Conservation (phyloP, 352 stramenopile species). For the Lagenidium giganteum region DNA sequence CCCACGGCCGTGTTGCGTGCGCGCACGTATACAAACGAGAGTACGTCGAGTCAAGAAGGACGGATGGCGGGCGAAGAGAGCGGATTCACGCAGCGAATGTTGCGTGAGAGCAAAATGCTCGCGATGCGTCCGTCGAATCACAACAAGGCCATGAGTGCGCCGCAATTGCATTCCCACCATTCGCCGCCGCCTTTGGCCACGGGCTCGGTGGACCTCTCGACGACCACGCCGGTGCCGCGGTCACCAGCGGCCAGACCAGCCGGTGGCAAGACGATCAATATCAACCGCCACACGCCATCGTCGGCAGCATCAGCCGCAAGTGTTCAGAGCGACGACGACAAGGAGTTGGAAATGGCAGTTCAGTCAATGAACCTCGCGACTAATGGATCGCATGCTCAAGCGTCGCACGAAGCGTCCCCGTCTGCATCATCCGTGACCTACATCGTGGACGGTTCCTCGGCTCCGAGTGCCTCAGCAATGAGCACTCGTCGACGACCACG, state of each 20-base stretch:
- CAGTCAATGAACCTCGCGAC: no score
- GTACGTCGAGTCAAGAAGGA: background rate
- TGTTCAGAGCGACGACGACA: no score
- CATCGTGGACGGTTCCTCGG: no score
- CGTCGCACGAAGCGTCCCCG: no score
- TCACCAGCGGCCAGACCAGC: slow-evolving; percentile 11
- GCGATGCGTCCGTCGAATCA: slow-evolving; percentile 31
- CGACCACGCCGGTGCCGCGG: background rate
- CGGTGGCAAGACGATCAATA: slow-evolving; percentile 12
- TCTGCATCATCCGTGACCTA: no score
- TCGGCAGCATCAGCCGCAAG: no score
- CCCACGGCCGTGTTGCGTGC: slow-evolving; percentile 19
- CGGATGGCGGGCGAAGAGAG: slow-evolving; percentile 25
- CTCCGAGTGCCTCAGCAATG: background rate
- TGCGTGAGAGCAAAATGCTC: slow-evolving; percentile 74
- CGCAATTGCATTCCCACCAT: slow-evolving; percentile 6
- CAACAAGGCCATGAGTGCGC: slow-evolving; percentile 18
- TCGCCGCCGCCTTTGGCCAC: background rate
- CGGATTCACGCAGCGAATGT: slow-evolving; percentile 21
- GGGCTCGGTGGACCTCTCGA: background rate
- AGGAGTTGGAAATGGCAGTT: no score
- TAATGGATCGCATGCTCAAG: no score
- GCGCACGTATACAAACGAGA: slow-evolving; percentile 5
- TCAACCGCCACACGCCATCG: slow-evolving; percentile 15
- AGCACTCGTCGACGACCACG: slow-evolving; percentile 11